Evolutionary conservation across 768 basidiomycete genomes (phyloP).

Genomic region (Brasilioporus rufonigricans): DNA sequence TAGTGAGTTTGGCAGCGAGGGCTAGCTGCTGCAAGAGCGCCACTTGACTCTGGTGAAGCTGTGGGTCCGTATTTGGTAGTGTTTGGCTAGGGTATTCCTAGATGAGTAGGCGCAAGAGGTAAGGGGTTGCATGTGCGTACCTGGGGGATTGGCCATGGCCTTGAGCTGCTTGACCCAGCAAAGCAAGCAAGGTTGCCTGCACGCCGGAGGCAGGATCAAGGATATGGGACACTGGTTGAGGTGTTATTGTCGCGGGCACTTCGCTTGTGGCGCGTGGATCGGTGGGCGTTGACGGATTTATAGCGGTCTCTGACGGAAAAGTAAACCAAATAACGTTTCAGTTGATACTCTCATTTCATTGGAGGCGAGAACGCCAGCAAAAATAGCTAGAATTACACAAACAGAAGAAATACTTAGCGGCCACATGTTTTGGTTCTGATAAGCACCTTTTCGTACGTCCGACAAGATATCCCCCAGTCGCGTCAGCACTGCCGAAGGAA

Average conservation of each 20-base stretch:
- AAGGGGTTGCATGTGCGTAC: slow-evolving; percentile 34
- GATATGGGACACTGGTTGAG: slow-evolving; percentile 17
- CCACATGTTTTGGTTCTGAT: slow-evolving; percentile 59
- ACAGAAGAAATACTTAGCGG: slow-evolving; percentile 77
- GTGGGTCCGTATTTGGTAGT: slow-evolving; percentile 50
- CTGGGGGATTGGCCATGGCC: slow-evolving; percentile 25
- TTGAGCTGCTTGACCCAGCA: slow-evolving; percentile 66
- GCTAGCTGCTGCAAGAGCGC: slow-evolving; percentile 77
- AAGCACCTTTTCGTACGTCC: slow-evolving; percentile 83
- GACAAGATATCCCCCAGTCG: slow-evolving; percentile 70
- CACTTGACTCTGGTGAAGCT: slow-evolving; percentile 55
- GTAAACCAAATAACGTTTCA: slow-evolving; percentile 56
- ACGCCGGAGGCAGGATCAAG: slow-evolving; percentile 31
- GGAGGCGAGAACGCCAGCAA: slow-evolving; percentile 38
- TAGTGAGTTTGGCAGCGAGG: slow-evolving; percentile 50
- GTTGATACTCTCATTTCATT: slow-evolving; percentile 59
- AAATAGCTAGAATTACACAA: slow-evolving; percentile 67
- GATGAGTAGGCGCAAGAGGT: slow-evolving; percentile 1
- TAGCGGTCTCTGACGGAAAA: slow-evolving; percentile 56
- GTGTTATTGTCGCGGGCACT: slow-evolving; percentile 27
- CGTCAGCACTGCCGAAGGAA: slow-evolving; percentile 72
- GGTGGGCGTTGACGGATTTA: slow-evolving; percentile 36
- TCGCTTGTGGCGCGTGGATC: slow-evolving; percentile 40
- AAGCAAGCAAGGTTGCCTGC: slow-evolving; percentile 65
- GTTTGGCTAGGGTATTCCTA: slow-evolving; percentile 49